Evolutionary conservation across 2,329 filamentous ascomycete genomes (phyloP).

Genomic region (Neofusicoccum kwambonambiense): DNA sequence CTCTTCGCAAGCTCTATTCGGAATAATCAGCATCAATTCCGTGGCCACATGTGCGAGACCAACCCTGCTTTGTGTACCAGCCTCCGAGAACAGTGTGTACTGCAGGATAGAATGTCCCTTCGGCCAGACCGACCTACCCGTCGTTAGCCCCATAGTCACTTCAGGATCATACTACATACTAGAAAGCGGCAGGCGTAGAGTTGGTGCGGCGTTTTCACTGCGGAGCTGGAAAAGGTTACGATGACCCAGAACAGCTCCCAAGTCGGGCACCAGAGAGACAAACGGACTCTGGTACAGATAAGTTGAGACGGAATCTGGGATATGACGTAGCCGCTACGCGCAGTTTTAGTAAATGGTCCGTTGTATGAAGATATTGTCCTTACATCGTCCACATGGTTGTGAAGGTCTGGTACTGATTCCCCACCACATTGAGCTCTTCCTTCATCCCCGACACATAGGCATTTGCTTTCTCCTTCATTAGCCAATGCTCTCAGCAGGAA

Average conservation of each 20-base stretch:
- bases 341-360: neutral
- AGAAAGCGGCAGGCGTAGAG: slow-evolving; percentile 8
- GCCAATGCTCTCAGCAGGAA: neutral
- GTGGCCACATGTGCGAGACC: neutral
- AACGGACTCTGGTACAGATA: slow-evolving; percentile 1
- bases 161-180: neutral
- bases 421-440: slow-evolving; percentile 37
- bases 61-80: slow-evolving; percentile 7
- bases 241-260: slow-evolving; percentile 14
- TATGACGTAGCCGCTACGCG: neutral
- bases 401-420: slow-evolving; percentile 55
- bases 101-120: slow-evolving; percentile 5
- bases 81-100: slow-evolving; percentile 12
- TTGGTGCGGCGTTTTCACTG: neutral
- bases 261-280: neutral
- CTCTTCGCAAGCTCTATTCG: neutral
- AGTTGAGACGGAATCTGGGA: neutral
- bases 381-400: slow-evolving; percentile 14
- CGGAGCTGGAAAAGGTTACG: slow-evolving; percentile 1
- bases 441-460: slow-evolving; percentile 40
- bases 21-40: neutral
- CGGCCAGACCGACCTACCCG: neutral
- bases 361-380: neutral
- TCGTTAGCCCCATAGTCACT: neutral
- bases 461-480: slow-evolving; percentile 36